Base-by-base conservation (phyloP, 768 basidiomycete genomes). In the Clitopilus passeckerianus region DNA sequence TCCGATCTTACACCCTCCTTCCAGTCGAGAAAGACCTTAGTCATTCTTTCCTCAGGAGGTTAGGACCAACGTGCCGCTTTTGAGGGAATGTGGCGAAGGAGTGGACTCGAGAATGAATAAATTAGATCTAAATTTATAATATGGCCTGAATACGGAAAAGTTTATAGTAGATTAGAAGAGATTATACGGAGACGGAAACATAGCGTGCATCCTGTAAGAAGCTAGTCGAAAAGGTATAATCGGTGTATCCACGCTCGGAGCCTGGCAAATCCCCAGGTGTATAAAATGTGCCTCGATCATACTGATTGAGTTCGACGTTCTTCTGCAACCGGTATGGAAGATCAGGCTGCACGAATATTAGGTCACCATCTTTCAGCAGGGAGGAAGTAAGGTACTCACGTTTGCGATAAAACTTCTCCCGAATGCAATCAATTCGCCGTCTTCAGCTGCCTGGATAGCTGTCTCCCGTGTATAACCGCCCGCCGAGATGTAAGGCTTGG, bases 401-500 rank as follows among this genome's bases (percentile, higher is more conserved):
- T 76, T 76, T 0, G 74, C 68, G 23, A 74, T 68, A 63, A 67
- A 75, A 4, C 57, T 46, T 41, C 70, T 59, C 1, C 72, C 74
- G 60, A 72, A 72, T 1, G 69, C 71, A 30, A 75, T 59, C 5
- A 75, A 35, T 8, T 68, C 70, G 0, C 71, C 71, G 24, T 66
- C 63, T 53, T 76, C 75, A 5, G 70, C 78, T 0, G 59, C 62
- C 16, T 66, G 58, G 5, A 75, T 34, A 0, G 75, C 77, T 0
- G 57, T 64, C 34, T 74, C 68, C 7, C 71, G 67, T 0, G 68
- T 70, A 61, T 76, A 70, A 2, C 73, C 76, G 34, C 76, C 76
- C 6, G 74, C 69, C 18, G 65, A 67, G 58, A 79, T 71, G 57
- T 73, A 68, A 2, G 66, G 60, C 0, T 14, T 27, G 20, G 15